Evolutionary conservation across 768 basidiomycete species (phyloP), one percentile per base, ranked within the genome.

Genomic region (Kwoniella bestiolae): DNA sequence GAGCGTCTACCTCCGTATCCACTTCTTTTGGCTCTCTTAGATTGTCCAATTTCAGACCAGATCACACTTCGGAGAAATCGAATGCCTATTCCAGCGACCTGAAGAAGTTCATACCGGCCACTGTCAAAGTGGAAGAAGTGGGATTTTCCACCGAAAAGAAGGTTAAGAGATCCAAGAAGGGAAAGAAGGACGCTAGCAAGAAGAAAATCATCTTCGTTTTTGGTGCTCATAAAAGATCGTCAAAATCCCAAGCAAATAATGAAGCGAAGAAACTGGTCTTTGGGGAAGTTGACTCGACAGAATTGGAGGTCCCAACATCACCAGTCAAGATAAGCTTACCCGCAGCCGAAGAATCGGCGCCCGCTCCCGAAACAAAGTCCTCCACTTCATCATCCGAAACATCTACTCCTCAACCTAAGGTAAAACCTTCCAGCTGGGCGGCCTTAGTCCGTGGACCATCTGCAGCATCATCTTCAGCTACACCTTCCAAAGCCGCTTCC

Each of bases 341-440:
- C 4, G 38, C 47, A 45, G 3, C 56, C 8, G 7, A 34, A 23
- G 14, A 34, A 8, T 35, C 62, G n/a, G 7, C 63, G 7, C 14
- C 21, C 14, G 29, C 28, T 12, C 26, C 50, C 12, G 60, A 38
- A 18, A 18, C 41, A 31, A 45, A 45, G 28, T 21, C 65, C 6
- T 8, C 62, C n/a, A 21, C 75, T 25, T 23, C 61, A 23, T 63
- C 64, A 16, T 18, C 58, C 26, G 62, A 49, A 41, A 28, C 41
- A 21, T 29, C 50, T 11, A 29, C 66, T 4, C 68, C 70, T 16
- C 34, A 28, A 12, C 34, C 58, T 0, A 70, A 71, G 45, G 59
- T 62, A 6, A 74, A 73, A 51, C 73, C 76, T 8, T 45, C 51
- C 21, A 66, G 65, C 38, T 80, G 79, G 79, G 79, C 79, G 9